Percentiles rank a stretch among this genome's conserved stretches.
phyloP scores from a whole-genome alignment of 2,329 filamentous ascomycete species.

The Diplodia intermedia region DNA sequence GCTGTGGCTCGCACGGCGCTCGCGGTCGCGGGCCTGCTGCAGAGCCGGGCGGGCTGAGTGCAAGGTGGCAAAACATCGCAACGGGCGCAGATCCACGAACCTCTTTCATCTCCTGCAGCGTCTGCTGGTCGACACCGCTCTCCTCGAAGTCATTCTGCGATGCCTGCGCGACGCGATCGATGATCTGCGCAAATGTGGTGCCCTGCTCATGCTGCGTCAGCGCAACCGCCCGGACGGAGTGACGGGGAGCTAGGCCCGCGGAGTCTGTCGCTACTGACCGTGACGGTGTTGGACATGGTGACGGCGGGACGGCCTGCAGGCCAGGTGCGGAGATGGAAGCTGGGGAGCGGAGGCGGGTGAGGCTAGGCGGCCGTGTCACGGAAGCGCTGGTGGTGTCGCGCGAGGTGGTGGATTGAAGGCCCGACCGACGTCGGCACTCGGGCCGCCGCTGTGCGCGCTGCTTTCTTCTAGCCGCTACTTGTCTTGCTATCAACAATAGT shows the following conservation, averaged over 20 bases:
- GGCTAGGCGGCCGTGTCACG: conserved; percentile 31
- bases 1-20: conserved; percentile 5
- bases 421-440: conserved; percentile 33
- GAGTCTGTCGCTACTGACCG: conserved; percentile 30
- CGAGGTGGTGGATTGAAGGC: conserved; percentile 29
- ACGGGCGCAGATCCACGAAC: conserved; percentile 62
- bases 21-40: conserved; percentile 11
- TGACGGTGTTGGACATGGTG: conserved; percentile 31
- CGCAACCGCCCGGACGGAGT: conserved; percentile 28
- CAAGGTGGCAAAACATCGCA: conserved; percentile 23
- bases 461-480: conserved; percentile 33
- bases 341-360: conserved; percentile 30
- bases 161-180: conserved; percentile 68
- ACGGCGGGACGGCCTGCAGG: conserved; percentile 33
- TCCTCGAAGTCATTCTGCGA: conserved; percentile 97
- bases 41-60: conserved; percentile 17
- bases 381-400: conserved; percentile 27
- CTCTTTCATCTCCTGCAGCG: conserved; percentile 84
- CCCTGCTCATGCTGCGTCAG: conserved; percentile 58
- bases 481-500: conserved; percentile 33
- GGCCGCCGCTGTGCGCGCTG: conserved; percentile 29
- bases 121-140: conserved; percentile 85
- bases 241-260: conserved; percentile 9
- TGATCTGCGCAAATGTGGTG: conserved; percentile 85
- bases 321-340: conserved; percentile 26